These are phyloP conservation scores for Serendipita vermifera DNA, from an alignment of 768 basidiomycete species.

Conservation along the genomic window DNA sequence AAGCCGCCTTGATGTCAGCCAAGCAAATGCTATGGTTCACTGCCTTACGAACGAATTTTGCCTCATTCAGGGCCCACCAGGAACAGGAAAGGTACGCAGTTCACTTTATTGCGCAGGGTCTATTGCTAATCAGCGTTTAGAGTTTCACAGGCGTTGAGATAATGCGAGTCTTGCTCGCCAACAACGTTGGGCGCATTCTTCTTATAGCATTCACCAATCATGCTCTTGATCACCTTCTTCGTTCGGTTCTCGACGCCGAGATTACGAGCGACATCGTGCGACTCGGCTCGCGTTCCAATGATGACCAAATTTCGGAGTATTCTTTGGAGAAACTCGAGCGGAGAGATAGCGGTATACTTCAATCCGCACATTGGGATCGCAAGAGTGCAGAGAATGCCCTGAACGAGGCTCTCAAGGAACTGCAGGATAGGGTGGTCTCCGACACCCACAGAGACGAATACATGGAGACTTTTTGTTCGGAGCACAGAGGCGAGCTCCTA, in stretches of 20 bases:
- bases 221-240: conserved; percentile 61
- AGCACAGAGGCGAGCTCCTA: conserved; percentile 33
- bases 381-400: conserved; percentile 38
- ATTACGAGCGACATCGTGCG: conserved; percentile 57
- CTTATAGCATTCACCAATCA: conserved; percentile 66
- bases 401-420: conserved; percentile 31
- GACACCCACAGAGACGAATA: conserved; percentile 30
- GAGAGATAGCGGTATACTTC: conserved; percentile 26
- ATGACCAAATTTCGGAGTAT: conserved; percentile 49
- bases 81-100: conserved; percentile 53
- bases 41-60: conserved; percentile 45
- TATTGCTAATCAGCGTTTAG: conserved; percentile 23
- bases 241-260: conserved; percentile 45
- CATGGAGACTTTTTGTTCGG: conserved; percentile 35
- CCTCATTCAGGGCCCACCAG: conserved; percentile 69
- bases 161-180: conserved; percentile 45
- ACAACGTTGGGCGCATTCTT: conserved; percentile 39
- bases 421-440: conserved; percentile 25
- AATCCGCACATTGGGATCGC: conserved; percentile 27
- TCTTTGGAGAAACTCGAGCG: conserved; percentile 47
- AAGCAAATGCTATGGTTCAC: conserved; percentile 55
- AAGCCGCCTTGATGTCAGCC: conserved; percentile 55
- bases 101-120: not conserved
- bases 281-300: conserved; percentile 49
- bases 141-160: conserved; percentile 59